Evolutionary conservation across 768 basidiomycete genomes (phyloP).

Genomic region (Asterophora parasitica): DNA sequence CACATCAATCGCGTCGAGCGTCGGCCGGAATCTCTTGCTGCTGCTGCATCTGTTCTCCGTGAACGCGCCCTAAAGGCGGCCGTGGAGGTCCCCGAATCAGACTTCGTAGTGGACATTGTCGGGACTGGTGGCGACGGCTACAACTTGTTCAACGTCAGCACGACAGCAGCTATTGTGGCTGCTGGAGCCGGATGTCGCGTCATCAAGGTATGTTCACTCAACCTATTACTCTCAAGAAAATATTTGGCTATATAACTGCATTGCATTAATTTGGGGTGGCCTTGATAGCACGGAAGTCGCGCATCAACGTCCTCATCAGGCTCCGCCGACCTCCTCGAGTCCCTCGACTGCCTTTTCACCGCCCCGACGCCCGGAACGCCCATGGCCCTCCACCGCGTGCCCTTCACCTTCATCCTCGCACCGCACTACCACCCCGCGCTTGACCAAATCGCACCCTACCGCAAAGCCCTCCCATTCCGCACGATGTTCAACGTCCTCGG

Average conservation of each 20-base stretch:
- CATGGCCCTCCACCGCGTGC: constrained; percentile 57
- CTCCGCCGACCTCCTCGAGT: constrained; percentile 89
- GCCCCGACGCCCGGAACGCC: constrained; percentile 55
- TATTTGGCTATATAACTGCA: too few relatives aligned
- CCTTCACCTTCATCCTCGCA: constrained; percentile 92
- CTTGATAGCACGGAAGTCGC: constrained; percentile 75
- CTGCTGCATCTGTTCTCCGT: constrained; percentile 71
- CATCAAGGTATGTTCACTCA: constrained; percentile 82
- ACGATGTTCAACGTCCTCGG: constrained; percentile 96
- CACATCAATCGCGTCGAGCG: constrained; percentile 77
- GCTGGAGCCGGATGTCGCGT: constrained; percentile 92
- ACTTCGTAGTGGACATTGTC: constrained; percentile 77
- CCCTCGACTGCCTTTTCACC: constrained; percentile 74
- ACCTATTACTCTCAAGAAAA: too few relatives aligned
- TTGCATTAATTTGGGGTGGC: too few relatives aligned
- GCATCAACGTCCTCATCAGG: constrained; percentile 95
- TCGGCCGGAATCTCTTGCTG: constrained; percentile 70
- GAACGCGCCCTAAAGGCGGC: constrained; percentile 59
- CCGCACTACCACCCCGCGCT: constrained; percentile 91
- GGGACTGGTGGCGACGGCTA: constrained; percentile 95
- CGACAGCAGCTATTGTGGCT: constrained; percentile 88
- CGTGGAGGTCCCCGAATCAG: constrained; percentile 53
- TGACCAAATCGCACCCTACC: constrained; percentile 75
- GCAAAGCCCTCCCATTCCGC: constrained; percentile 85
- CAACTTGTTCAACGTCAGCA: constrained; percentile 96